Evolutionary conservation across 805 yeast genomes (phyloP).

Genomic region (Barnettozyma sp.): DNA sequence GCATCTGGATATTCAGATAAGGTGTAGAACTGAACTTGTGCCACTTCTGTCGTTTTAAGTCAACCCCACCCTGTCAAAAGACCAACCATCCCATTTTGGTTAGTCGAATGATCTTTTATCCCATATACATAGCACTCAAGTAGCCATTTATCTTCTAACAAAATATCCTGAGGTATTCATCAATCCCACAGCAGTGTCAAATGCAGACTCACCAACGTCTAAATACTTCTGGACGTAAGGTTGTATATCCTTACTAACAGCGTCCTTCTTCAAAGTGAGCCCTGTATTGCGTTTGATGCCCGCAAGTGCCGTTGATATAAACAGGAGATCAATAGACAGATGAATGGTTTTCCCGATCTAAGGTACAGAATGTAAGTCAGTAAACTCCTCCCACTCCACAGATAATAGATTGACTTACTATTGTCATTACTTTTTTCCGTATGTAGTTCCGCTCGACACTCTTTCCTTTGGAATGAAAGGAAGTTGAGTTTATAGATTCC

Average conservation of each 20-base stretch:
- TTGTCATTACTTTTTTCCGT: too few relatives aligned
- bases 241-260: constrained; percentile 38
- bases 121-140: neutral
- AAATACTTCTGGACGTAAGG: constrained; percentile 59
- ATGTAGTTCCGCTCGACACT: too few relatives aligned
- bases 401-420: constrained; percentile 3
- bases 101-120: neutral
- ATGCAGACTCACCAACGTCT: constrained; percentile 76
- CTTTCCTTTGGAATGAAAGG: too few relatives aligned
- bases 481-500: too few relatives aligned
- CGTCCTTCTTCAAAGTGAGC: constrained; percentile 47
- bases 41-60: too few relatives aligned
- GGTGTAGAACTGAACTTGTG: too few relatives aligned
- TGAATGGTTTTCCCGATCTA: constrained; percentile 52
- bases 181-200: constrained; percentile 63
- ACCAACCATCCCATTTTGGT: neutral
- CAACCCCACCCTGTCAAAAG: too few relatives aligned
- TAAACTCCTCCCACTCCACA: neutral
- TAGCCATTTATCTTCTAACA: constrained; percentile 33
- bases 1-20: too few relatives aligned
- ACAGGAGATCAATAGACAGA: constrained; percentile 48
- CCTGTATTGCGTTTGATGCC: constrained; percentile 73
- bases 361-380: neutral
- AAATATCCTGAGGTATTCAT: constrained; percentile 72
- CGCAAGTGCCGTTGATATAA: constrained; percentile 61